Evolutionary conservation across 352 stramenopile genomes (phyloP).

Genomic region (Globisporangium recalcitrans): DNA sequence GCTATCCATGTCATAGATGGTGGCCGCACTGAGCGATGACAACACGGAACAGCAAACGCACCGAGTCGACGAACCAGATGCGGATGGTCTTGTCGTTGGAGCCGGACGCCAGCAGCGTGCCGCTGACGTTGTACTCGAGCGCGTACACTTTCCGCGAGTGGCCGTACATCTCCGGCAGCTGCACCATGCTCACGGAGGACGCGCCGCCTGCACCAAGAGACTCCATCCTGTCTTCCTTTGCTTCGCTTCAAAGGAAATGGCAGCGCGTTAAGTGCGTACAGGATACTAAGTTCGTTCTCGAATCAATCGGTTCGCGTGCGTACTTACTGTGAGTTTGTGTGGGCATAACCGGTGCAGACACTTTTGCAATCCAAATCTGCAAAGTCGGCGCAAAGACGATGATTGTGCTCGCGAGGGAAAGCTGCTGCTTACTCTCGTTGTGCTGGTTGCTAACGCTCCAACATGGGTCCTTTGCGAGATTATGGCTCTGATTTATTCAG

Average conservation of each 20-base stretch:
- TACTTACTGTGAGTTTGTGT: no score
- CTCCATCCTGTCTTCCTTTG: slow-evolving; percentile 10
- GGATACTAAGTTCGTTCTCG: no score
- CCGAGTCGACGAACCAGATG: slow-evolving; percentile 59
- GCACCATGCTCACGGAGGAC: slow-evolving; percentile 24
- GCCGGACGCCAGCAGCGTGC: slow-evolving; percentile 68
- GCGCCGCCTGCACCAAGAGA: background rate
- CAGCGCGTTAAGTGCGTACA: background rate
- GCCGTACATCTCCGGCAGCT: slow-evolving; percentile 73
- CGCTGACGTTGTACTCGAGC: slow-evolving; percentile 72
- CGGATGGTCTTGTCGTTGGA: slow-evolving; percentile 78
- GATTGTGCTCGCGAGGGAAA: background rate
- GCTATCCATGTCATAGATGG: background rate
- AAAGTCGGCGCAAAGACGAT: background rate
- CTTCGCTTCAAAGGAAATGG: background rate
- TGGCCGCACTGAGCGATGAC: background rate
- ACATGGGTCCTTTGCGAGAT: background rate
- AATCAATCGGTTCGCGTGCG: background rate
- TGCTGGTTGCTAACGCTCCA: background rate
- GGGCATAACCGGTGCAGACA: no score
- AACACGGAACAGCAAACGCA: slow-evolving; percentile 20
- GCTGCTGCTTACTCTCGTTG: background rate
- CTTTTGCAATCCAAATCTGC: no score
- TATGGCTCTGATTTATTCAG: slow-evolving; percentile 2
- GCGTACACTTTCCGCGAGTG: slow-evolving; percentile 80